phyloP scores from a whole-genome alignment of 2,329 filamentous ascomycete genomes.

The Didymella exigua region DNA sequence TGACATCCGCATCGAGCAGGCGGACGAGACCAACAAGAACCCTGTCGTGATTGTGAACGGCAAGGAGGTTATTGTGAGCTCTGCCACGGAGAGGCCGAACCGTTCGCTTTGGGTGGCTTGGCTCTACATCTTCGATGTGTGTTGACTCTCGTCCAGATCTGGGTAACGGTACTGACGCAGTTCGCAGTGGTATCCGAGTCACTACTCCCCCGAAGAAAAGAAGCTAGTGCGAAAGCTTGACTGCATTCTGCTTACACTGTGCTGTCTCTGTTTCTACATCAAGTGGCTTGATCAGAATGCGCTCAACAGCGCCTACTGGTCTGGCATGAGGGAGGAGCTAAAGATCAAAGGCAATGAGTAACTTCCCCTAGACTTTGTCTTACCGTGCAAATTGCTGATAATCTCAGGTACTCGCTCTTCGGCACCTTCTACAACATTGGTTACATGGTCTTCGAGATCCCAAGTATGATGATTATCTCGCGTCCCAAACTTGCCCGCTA shows the following conservation, averaged over 20 bases:
- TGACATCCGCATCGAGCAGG: conserved; percentile 9
- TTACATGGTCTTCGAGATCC: conserved; percentile 43
- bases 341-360: conserved; percentile 56
- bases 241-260: conserved; percentile 25
- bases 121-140: conserved; percentile 28
- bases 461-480: conserved; percentile 42
- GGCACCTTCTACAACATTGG: conserved; percentile 51
- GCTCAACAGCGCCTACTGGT: conserved; percentile 27
- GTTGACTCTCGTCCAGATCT: neutral
- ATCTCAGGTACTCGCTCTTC: conserved; percentile 51
- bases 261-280: conserved; percentile 32
- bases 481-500: conserved; percentile 40
- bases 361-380: too few species aligned
- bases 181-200: conserved; percentile 26
- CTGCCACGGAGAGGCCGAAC: conserved; percentile 24
- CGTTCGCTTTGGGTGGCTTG: conserved; percentile 22
- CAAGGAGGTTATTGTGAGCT: conserved; percentile 25
- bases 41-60: conserved; percentile 21
- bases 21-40: neutral
- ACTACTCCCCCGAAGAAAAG: conserved; percentile 28
- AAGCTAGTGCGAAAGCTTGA: conserved; percentile 29
- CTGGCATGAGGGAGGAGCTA: conserved; percentile 30
- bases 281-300: conserved; percentile 33
- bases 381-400: too few species aligned
- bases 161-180: neutral